Evolutionary conservation across 345 rosid genomes (phyloP).

Genomic region (Streptanthus diversifolius): DNA sequence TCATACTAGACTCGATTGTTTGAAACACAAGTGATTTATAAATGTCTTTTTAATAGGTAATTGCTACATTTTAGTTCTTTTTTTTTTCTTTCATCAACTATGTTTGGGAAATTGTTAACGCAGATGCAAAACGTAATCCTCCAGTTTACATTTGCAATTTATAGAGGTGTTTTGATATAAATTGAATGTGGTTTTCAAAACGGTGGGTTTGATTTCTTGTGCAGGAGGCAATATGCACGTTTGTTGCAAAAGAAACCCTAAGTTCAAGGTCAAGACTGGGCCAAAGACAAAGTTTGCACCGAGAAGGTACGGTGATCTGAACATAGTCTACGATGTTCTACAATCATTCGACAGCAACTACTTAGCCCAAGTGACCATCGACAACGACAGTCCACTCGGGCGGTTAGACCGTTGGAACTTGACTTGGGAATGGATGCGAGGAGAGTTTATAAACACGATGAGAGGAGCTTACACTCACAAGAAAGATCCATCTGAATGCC

Average conservation of each 20-base stretch:
- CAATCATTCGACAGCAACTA: slow-evolving; percentile 68
- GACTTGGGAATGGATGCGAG: slow-evolving; percentile 92
- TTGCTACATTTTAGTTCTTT: no score
- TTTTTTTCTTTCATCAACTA: background rate
- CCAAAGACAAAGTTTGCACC: slow-evolving; percentile 46
- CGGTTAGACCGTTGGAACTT: slow-evolving; percentile 89
- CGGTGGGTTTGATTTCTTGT: background rate
- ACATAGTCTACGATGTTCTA: slow-evolving; percentile 61
- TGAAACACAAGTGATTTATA: background rate
- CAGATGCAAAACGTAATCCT: background rate
- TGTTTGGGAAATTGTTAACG: background rate
- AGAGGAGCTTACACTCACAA: slow-evolving; percentile 74
- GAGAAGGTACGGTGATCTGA: slow-evolving; percentile 60
- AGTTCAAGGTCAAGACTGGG: slow-evolving; percentile 41
- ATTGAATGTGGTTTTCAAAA: background rate
- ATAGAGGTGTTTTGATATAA: background rate
- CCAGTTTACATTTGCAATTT: background rate
- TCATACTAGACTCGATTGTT: background rate
- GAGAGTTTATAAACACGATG: slow-evolving; percentile 79
- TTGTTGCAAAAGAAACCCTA: slow-evolving; percentile 77
- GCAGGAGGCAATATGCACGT: slow-evolving; percentile 60
- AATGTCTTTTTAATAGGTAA: background rate
- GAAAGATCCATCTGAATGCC: slow-evolving; percentile 50
- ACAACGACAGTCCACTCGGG: slow-evolving; percentile 67
- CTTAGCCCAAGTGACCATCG: slow-evolving; percentile 82